These are phyloP conservation scores for Fagus sylvatica DNA, from an alignment of 306 rosid species.

Conservation along the genomic window DNA sequence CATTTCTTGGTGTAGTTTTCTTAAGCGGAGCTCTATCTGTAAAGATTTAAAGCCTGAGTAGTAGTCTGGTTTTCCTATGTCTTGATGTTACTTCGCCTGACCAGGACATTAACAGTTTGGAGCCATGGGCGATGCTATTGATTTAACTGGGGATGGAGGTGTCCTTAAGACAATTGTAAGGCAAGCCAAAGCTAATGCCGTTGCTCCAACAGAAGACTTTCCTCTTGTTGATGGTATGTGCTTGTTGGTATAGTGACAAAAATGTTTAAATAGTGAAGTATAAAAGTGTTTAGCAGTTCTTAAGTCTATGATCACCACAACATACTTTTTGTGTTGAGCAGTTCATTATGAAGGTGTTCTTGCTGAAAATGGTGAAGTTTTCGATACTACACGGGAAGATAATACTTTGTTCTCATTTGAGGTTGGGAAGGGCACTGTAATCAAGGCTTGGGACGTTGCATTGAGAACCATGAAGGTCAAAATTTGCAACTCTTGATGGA, in stretches of 20 bases:
- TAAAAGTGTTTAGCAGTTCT: background rate
- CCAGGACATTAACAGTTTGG: constrained; percentile 35
- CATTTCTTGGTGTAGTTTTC: background rate
- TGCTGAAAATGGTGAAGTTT: constrained; percentile 80
- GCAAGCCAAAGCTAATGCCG: constrained; percentile 76
- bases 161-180: constrained; percentile 70
- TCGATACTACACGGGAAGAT: constrained; percentile 91
- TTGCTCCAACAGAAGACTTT: constrained; percentile 74
- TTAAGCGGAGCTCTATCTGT: background rate
- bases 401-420: constrained; percentile 91
- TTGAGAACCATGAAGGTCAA: constrained; percentile 90
- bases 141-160: constrained; percentile 92
- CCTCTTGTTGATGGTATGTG: constrained; percentile 89
- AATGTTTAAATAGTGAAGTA: background rate
- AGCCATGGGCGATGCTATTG: constrained; percentile 77
- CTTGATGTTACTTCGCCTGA: background rate
- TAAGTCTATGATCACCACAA: background rate
- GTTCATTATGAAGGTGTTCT: constrained; percentile 91
- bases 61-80: background rate
- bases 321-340: constrained; percentile 36
- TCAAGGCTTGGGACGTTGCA: constrained; percentile 96
- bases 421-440: constrained; percentile 84
- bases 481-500: background rate
- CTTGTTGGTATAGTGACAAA: background rate
- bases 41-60: background rate